phyloP scores from a whole-genome alignment of 768 basidiomycete species.

The Podaxis sp. region DNA sequence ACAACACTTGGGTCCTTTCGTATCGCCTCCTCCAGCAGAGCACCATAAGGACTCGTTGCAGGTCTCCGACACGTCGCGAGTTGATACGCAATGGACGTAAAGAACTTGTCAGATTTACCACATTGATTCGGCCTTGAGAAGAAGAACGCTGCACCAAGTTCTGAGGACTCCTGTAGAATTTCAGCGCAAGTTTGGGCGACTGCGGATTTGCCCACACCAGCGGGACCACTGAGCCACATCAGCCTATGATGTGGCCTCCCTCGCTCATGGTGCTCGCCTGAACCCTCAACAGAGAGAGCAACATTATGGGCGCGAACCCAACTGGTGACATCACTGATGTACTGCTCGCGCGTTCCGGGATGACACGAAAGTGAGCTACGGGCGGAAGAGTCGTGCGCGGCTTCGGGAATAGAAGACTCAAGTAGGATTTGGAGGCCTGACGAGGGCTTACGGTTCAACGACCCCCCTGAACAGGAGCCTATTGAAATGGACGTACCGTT shows the following conservation, averaged over 20 bases:
- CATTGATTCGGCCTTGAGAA: slow-evolving; percentile 25
- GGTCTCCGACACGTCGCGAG: slow-evolving; percentile 12
- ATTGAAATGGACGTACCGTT: neutral
- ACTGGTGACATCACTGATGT: neutral
- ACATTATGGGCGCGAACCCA: slow-evolving; percentile 5
- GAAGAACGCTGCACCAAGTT: slow-evolving; percentile 30
- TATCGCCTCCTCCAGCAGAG: slow-evolving; percentile 9
- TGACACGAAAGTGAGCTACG: neutral
- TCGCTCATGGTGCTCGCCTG: neutral
- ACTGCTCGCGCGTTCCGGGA: slow-evolving; percentile 3
- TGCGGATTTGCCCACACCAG: slow-evolving; percentile 25
- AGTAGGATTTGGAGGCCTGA: slow-evolving; percentile 1
- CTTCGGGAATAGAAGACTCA: neutral
- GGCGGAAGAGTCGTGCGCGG: slow-evolving; percentile 2
- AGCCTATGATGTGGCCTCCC: neutral
- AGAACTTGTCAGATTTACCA: slow-evolving; percentile 19
- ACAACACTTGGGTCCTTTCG: slow-evolving; percentile 16
- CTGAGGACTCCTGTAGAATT: slow-evolving; percentile 9
- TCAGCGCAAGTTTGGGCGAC: slow-evolving; percentile 23
- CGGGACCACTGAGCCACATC: slow-evolving; percentile 21
- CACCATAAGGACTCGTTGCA: neutral
- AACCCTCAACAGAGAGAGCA: neutral
- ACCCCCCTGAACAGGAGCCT: neutral
- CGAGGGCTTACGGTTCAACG: neutral
- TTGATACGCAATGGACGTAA: slow-evolving; percentile 28